Conservation (phyloP, 2,329 filamentous ascomycete species). For the Nemania serpens region DNA sequence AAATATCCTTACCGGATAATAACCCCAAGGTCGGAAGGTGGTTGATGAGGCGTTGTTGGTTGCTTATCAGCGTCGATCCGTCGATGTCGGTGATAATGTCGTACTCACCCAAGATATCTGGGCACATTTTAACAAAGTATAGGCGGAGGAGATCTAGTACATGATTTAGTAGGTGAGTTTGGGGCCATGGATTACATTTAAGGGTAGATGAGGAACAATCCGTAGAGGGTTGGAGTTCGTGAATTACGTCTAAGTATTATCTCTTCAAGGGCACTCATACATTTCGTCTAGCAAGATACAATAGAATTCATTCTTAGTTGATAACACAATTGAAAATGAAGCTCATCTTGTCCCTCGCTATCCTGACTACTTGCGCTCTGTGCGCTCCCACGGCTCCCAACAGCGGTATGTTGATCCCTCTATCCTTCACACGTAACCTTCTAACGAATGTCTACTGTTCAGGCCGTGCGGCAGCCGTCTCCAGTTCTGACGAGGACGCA, state of each 20-base stretch:
- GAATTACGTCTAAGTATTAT: constrained; percentile 1
- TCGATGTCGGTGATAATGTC: not conserved
- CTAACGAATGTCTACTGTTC: constrained; percentile 7
- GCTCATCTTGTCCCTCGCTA: constrained; percentile 4
- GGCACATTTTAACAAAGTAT: not conserved
- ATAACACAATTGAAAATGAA: constrained; percentile 8
- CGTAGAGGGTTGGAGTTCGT: not conserved
- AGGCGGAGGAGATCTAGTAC: not conserved
- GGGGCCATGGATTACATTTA: not conserved
- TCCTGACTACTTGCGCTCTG: constrained; percentile 13
- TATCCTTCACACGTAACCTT: constrained; percentile 9
- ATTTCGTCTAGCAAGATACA: constrained; percentile 4
- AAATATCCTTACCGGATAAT: not conserved
- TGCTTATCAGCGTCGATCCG: not conserved
- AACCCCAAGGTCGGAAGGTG: not conserved
- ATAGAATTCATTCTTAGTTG: constrained; percentile 1
- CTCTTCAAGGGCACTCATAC: constrained; percentile 6
- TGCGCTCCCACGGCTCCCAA: constrained; percentile 10
- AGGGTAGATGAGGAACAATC: not conserved
- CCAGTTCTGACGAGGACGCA: constrained; percentile 5
- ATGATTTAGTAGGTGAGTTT: not conserved
- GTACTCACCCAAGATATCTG: not conserved
- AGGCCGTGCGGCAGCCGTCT: constrained; percentile 10
- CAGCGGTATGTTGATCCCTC: constrained; percentile 10
- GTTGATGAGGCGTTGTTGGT: not conserved